Conservation (phyloP, 768 basidiomycete species). For the Chalciporus pseudorubinellus region DNA sequence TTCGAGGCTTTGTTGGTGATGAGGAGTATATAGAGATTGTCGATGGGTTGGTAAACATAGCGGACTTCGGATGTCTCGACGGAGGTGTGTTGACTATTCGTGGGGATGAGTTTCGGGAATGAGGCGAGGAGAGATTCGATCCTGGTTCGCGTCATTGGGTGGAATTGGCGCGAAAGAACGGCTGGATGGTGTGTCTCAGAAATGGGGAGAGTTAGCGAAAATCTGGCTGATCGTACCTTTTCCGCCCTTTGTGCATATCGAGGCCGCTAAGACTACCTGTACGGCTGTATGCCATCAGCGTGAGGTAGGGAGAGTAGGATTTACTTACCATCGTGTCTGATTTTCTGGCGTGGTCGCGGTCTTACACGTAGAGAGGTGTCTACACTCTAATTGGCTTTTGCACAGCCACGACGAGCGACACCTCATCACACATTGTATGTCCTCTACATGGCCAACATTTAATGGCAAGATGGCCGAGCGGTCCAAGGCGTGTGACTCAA, state of each 20-base stretch:
- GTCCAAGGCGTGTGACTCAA: constrained; percentile 66
- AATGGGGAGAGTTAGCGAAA: not conserved
- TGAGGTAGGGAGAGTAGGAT: not conserved
- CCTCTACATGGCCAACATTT: no score
- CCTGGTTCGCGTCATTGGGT: constrained; percentile 86
- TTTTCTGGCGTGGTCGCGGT: not conserved
- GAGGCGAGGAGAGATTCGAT: constrained; percentile 96
- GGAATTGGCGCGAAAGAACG: constrained; percentile 94
- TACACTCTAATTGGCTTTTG: not conserved
- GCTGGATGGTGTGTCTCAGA: constrained; percentile 44
- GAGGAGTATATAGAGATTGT: constrained; percentile 94
- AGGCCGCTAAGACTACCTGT: constrained; percentile 90
- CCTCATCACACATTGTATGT: no score
- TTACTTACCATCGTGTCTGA: constrained; percentile 23
- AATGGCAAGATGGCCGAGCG: constrained; percentile 58
- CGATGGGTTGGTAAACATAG: constrained; percentile 94
- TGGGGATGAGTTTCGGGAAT: constrained; percentile 95
- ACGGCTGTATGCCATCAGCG: not conserved
- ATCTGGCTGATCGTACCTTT: constrained; percentile 65
- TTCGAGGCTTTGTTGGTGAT: constrained; percentile 99
- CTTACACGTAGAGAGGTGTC: not conserved
- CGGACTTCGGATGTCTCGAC: constrained; percentile 94
- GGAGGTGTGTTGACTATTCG: constrained; percentile 94
- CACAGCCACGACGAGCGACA: no score
- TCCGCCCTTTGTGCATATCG: constrained; percentile 92